A percentile compares a stretch with the other conserved stretches of the same genome.
Evolutionary conservation across 306 rosid species (phyloP).

Genomic region (Crataegus laevigata): DNA sequence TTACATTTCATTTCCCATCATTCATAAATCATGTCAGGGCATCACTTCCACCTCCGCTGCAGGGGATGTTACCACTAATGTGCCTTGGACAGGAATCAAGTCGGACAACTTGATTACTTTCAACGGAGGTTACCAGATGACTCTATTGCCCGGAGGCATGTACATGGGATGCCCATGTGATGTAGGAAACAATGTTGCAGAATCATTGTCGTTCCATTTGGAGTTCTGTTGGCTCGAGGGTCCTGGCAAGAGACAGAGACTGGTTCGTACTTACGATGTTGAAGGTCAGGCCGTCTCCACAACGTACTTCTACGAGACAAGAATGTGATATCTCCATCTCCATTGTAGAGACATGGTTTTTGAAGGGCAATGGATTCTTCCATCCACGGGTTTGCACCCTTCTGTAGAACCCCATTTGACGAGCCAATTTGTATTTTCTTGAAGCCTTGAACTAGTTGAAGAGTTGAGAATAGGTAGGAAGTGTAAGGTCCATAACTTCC

Average conservation of each 20-base stretch:
- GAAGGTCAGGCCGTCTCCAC: slow-evolving; percentile 97
- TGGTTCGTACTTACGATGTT: slow-evolving; percentile 76
- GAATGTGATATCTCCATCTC: slow-evolving; percentile 27
- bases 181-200: slow-evolving; percentile 65
- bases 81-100: slow-evolving; percentile 75
- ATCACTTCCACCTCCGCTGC: slow-evolving; percentile 49
- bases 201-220: slow-evolving; percentile 71
- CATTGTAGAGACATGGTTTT: neutral
- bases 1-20: neutral
- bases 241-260: slow-evolving; percentile 69
- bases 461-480: neutral
- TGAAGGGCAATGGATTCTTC: neutral
- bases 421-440: neutral
- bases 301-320: slow-evolving; percentile 67
- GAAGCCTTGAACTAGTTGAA: neutral
- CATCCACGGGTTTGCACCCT: neutral
- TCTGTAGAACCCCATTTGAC: neutral
- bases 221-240: slow-evolving; percentile 94
- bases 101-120: slow-evolving; percentile 53
- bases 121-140: slow-evolving; percentile 72
- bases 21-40: slow-evolving; percentile 38
- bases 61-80: slow-evolving; percentile 53
- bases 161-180: slow-evolving; percentile 88
- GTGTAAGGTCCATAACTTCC: neutral
- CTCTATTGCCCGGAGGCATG: slow-evolving; percentile 88